Percentiles rank a stretch among this genome's conserved stretches.
These are phyloP conservation scores for Brassica rapa DNA, from an alignment of 345 rosid genomes.

Conservation along the genomic window DNA sequence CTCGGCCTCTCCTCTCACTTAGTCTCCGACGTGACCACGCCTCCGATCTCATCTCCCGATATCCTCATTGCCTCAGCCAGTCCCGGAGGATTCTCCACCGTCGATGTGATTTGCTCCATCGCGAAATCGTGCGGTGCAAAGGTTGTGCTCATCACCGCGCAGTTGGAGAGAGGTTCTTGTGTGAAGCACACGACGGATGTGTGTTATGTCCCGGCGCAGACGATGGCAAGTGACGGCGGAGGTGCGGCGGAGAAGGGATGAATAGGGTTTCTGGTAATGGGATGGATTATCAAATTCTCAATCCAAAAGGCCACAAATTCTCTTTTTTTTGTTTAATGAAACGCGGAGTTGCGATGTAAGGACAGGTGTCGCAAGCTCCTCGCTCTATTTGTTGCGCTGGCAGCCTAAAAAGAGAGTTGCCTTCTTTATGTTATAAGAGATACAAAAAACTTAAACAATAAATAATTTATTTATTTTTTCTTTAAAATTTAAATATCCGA, in stretches of 20 bases:
- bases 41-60: constrained; percentile 66
- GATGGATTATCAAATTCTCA: too few relatives aligned
- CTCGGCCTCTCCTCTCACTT: constrained; percentile 75
- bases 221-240: constrained; percentile 64
- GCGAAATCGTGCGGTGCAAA: constrained; percentile 62
- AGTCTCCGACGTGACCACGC: constrained; percentile 84
- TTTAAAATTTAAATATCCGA: too few relatives aligned
- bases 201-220: constrained; percentile 75
- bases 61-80: constrained; percentile 81
- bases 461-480: too few relatives aligned
- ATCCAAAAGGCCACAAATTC: too few relatives aligned
- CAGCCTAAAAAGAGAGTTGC: too few relatives aligned
- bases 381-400: too few relatives aligned
- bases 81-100: constrained; percentile 87
- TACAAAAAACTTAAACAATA: too few relatives aligned
- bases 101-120: constrained; percentile 71
- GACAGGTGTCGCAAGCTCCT: too few relatives aligned
- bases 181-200: constrained; percentile 65
- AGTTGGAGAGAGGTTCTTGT: constrained; percentile 62
- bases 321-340: too few relatives aligned
- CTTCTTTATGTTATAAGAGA: too few relatives aligned
- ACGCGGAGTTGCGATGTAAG: too few relatives aligned
- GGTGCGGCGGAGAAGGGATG: constrained; percentile 15
- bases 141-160: constrained; percentile 67
- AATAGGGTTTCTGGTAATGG: too few relatives aligned